Base-by-base conservation (phyloP, 805 yeast species). In the Wickerhamiella musiphila region DNA sequence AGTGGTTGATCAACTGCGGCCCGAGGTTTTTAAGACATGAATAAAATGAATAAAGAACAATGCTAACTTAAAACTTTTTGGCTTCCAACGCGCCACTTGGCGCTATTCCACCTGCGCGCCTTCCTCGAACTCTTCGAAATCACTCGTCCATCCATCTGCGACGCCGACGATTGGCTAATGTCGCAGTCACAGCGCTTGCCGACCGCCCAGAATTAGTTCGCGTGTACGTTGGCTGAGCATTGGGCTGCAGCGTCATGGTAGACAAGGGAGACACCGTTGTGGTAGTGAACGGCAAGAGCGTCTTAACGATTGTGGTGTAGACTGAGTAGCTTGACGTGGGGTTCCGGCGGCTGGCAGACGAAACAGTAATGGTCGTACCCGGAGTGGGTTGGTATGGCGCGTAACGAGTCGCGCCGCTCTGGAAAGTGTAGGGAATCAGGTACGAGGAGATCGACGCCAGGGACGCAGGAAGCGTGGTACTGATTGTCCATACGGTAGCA, bases 331-430 rank as follows among this genome's bases (percentile, higher is more conserved):
- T 60, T 34, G 81, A 68, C 1, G 93, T 68, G 12, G 86, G 71
- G 51, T 55, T 73, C 41, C 70, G 61, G 43, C 73, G 65, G 8
- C 75, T 51, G 74, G 84, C 76, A 7, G 75, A 63, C 11, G 43
- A 35, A 23, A 61, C 68, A 1, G 93, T 78, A 17, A 82, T 68
- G 7, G 56, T 57, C 1, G 77, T 47, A 3, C 75, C 78, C 5
- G 98, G 95, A 55, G 82, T 94, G 37, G 62, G 51, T 57, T 84
- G 95, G 94, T 83, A 81, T 33, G 95, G 94, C 1, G 96, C 95
- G 53, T 57, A 79, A 45, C 84, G 67, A 7, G 78, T 69, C 14
- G 44, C 53, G 19, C 94, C 94, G 0, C 90, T 75, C 57, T 86
- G 96, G 44, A 45, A 40, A 3, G 79, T 66, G 56, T 84, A 86